Base-by-base conservation (phyloP, 495 filamentous ascomycete genomes). In the Hypoxylon fuscum region DNA sequence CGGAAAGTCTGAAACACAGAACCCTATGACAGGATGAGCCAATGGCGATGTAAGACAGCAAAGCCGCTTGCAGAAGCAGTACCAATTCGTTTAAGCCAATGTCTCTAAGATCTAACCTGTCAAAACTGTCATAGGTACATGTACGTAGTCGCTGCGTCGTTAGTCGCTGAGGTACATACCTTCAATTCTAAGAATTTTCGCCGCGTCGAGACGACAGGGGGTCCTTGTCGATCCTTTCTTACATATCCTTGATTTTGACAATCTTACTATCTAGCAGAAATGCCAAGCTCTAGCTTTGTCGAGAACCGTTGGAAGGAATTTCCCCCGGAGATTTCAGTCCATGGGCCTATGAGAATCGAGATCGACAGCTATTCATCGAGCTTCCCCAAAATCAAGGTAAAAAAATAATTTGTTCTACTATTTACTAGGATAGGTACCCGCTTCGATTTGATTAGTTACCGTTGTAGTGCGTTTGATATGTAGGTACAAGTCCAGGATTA, bases 391-490 rank as follows among this genome's bases (percentile, higher is more conserved):
- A 58, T 62, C 62, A 57, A 66, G 63, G 56, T 62, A 62, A 51
- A 58, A 57, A 46, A n/a, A n/a, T n/a, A n/a, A n/a, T n/a, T n/a
- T n/a, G n/a, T n/a, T n/a, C n/a, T n/a, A n/a, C 17, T 58, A 7
- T 50, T 51, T 38, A 57, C 57, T 20, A 61, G 25, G 25, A 47
- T 12, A 41, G 40, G 56, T 48, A n/a, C 34, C 62, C 56, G 62
- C 52, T 64, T 59, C 49, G 11, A 46, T 45, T 27, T n/a, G n/a
- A 56, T 48, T 66, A 56, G 52, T 52, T 59, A 45, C 49, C 37
- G 62, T 59, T 17, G 62, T 56, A 60, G 62, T 66, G 62, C 62
- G 62, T 66, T 66, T 66, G 62, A 66, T 53, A 66, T 66, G 63
- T 62, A 62, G 51, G 45, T 61, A 66, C 56, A 58, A 12, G 38